Base-by-base conservation (phyloP, 441 rosid genomes). In the Breynia disticha region DNA sequence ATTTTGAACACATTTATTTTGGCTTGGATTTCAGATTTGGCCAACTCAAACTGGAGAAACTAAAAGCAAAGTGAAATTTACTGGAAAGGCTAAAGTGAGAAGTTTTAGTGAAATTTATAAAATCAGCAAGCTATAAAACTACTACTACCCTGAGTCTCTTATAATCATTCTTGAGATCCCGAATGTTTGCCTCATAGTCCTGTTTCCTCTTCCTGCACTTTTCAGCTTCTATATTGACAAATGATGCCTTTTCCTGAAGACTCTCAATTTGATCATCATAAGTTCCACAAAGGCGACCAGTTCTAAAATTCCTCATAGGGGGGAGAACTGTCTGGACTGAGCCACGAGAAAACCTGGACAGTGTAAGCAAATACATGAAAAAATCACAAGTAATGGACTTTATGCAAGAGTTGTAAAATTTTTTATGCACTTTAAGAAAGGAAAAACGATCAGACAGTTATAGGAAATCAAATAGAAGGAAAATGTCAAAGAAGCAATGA, bases 271-370 rank as follows among this genome's bases (percentile, higher is more conserved):
- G 86, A 66, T 77, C 79, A 71, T 81, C 96, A 72, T 74, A 94
- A 50, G 94, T 82, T 67, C 84, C 77, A 79, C 87, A 81, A 16
- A 94, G 94, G 50, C 91, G 91, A 14, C 83, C 79, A 65, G 76
- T 69, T 73, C 79, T 76, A 50, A 64, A 50, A 52, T 60, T 77
- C 68, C 61, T 59, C 54, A 55, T 66, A 48, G 89, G 71, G 44
- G 97, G 97, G 69, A 94, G 91, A 52, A 80, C 79, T 35, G 97
- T 94, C 76, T 90, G 89, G 57, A 87, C 97, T 60, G 87, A 67
- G 21, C 87, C 84, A 51, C 97, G 94, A 48, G 73, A 82, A 76
- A 90, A 90, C 97, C 95, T 94, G 69, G 43, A 47, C 50, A 71
- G 5, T 6, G 11, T 24, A 3, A 24, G 7, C 32, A 24, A 24